A percentile compares a stretch with the other conserved stretches of the same genome.
Evolutionary conservation across 2,329 filamentous ascomycete species (phyloP).

Genomic region (Arthrobotrys musiformis): DNA sequence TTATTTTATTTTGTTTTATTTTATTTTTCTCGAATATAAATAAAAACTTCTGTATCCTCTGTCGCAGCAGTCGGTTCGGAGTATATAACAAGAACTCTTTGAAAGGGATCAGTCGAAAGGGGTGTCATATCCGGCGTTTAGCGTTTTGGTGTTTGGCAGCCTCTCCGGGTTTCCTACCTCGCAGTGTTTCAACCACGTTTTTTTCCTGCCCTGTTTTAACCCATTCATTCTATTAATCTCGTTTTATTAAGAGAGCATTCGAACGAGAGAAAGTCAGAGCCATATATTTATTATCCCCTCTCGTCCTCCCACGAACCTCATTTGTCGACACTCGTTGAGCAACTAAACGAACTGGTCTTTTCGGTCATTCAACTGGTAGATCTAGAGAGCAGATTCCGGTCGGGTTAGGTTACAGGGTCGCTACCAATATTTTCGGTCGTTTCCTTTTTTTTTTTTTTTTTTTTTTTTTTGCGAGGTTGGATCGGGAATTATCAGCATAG

Average conservation of each 20-base stretch:
- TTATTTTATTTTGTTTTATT: background rate
- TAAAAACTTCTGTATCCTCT: background rate
- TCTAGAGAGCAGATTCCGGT: background rate
- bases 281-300: background rate
- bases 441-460: background rate
- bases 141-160: conserved; percentile 9
- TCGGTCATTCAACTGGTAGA: background rate
- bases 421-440: background rate
- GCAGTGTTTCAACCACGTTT: conserved; percentile 33
- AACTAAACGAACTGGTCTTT: conserved; percentile 16
- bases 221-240: background rate
- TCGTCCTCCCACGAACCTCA: background rate
- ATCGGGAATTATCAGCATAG: background rate
- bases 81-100: background rate
- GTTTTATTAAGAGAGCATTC: background rate
- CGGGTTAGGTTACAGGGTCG: no score
- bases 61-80: no score
- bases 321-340: conserved; percentile 24
- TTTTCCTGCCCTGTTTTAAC: conserved; percentile 8
- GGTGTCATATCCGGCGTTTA: conserved; percentile 41
- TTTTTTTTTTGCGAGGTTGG: background rate
- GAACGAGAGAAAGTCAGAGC: background rate
- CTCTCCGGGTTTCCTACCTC: conserved; percentile 15
- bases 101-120: conserved; percentile 34
- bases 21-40: background rate